Evolutionary conservation across 2,329 filamentous ascomycete species (phyloP).

Genomic region (Colletotrichum higginsianum): DNA sequence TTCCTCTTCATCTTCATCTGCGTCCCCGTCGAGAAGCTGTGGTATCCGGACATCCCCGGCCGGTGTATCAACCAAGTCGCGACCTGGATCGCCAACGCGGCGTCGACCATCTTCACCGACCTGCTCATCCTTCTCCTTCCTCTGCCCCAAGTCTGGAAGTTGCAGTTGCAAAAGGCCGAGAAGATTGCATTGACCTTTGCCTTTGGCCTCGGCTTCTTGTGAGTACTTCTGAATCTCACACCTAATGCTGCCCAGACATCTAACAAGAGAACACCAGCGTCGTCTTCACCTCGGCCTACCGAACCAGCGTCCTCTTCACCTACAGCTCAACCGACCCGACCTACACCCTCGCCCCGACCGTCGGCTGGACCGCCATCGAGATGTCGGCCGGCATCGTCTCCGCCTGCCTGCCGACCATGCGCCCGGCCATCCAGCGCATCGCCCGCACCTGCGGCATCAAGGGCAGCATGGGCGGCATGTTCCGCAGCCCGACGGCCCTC

Average conservation of each 20-base stretch:
- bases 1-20: constrained; percentile 68
- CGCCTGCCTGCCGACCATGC: constrained; percentile 67
- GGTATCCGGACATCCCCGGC: constrained; percentile 61
- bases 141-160: constrained; percentile 60
- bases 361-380: constrained; percentile 65
- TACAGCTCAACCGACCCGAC: constrained; percentile 57
- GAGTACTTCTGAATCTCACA: constrained; percentile 25
- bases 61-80: constrained; percentile 65
- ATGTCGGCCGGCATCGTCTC: constrained; percentile 66
- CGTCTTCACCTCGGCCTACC: constrained; percentile 64
- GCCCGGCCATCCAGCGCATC: constrained; percentile 58
- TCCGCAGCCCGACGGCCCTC: constrained; percentile 42
- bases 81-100: constrained; percentile 65
- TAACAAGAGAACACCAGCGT: constrained; percentile 50
- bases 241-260: fast-evolving
- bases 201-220: constrained; percentile 63
- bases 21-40: constrained; percentile 63
- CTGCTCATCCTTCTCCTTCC: constrained; percentile 62
- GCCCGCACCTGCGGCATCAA: constrained; percentile 60
- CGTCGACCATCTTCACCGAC: constrained; percentile 63
- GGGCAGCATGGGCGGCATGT: constrained; percentile 50
- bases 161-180: constrained; percentile 58
- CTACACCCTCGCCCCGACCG: constrained; percentile 62
- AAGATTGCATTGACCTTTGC: constrained; percentile 61
- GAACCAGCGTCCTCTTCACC: constrained; percentile 62